Evolutionary conservation across 2,329 filamentous ascomycete species (phyloP), one percentile per base, ranked within the genome.

Genomic region (Colletotrichum lupini): DNA sequence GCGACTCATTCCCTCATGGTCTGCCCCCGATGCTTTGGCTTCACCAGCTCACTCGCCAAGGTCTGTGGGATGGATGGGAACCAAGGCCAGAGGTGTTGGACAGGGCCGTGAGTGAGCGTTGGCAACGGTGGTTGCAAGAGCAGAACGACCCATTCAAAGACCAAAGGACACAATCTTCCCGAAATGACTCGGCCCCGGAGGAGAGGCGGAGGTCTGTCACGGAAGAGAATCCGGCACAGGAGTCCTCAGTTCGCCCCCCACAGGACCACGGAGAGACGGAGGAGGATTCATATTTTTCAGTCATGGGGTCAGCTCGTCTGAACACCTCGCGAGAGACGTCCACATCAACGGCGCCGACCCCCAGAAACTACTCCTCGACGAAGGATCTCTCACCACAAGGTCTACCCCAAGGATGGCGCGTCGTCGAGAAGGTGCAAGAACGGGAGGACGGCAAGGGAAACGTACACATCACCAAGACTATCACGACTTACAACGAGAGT

Each of bases 11-110:
- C 67, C 83, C 84, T 11, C 71, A 73, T 11, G 83, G 83, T 3
- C 82, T 87, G 77, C 83, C 85, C 2, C 78, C 81, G 8, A 80
- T 79, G 62, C 82, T 85, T 55, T 88, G 86, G 84, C 78, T 85
- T 57, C 74, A 76, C 57, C 74, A 75, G 42, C 74, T 76, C 22
- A 75, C 68, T 11, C 68, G 74, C 5, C 74, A 75, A 58, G 73
- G 74, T 22, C 69, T 76, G 7, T 76, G 73, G 74, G 74, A 75
- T 22, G 74, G 74, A 26, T 76, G 74, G 74, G 68, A 69, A 19
- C 37, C 74, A 5, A 69, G 69, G 14, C 73, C 74, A 7, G 69
- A 69, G 30, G 60, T 73, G 24, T 22, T 75, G 35, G 69, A 75
- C 3, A 70, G 64, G 19, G 62, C 64, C 42, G 67, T 73, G 46